These are phyloP conservation scores for Lagenaria siceraria DNA, from an alignment of 306 rosid genomes.

Conservation along the genomic window DNA sequence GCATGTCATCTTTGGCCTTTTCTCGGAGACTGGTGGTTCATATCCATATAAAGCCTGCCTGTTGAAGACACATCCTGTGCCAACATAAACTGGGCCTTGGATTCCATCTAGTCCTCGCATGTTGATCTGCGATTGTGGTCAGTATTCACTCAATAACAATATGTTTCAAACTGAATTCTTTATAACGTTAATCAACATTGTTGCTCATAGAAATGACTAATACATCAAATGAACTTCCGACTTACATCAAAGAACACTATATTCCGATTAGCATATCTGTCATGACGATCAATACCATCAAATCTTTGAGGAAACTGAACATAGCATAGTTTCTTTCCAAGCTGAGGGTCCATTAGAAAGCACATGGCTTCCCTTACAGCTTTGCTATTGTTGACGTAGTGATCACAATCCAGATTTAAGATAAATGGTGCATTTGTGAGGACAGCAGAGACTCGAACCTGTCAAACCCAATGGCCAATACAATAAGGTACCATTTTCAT, in stretches of 20 bases:
- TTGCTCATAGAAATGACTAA: background rate
- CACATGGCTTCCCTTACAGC: conserved; percentile 93
- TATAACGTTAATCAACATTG: background rate
- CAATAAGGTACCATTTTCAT: background rate
- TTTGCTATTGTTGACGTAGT: conserved; percentile 90
- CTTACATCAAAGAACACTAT: conserved; percentile 81
- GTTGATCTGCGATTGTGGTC: conserved; percentile 39
- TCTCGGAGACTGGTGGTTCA: conserved; percentile 58
- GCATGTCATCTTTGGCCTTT: conserved; percentile 63
- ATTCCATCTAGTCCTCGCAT: conserved; percentile 97
- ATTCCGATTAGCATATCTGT: conserved; percentile 78
- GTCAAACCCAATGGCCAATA: conserved; percentile 6
- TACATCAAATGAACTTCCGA: background rate
- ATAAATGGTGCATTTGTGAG: conserved; percentile 93
- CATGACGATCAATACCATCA: conserved; percentile 63
- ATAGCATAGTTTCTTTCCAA: conserved; percentile 66
- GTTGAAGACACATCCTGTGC: conserved; percentile 87
- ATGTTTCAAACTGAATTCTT: background rate
- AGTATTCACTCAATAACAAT: background rate
- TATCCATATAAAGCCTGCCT: conserved; percentile 82
- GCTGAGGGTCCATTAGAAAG: conserved; percentile 81
- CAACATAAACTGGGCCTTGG: conserved; percentile 95
- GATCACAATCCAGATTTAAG: conserved; percentile 93
- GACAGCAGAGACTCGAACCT: conserved; percentile 95
- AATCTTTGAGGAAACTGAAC: conserved; percentile 92